Evolutionary conservation across 2,329 filamentous ascomycete species (phyloP), one percentile per base, ranked within the genome.

Genomic region (Microcyclosporella mali): DNA sequence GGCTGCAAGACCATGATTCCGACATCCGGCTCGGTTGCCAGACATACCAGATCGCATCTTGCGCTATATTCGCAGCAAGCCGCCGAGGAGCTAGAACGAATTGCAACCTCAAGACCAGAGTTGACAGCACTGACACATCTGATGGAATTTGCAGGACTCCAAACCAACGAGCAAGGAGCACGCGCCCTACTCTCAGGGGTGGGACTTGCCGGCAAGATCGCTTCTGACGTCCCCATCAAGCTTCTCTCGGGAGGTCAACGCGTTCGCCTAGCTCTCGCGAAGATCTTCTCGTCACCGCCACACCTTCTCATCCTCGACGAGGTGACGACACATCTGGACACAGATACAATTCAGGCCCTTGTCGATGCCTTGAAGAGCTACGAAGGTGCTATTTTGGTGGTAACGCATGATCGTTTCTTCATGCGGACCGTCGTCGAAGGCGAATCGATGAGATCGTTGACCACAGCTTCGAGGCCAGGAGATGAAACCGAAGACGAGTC

Each of bases 331-430:
- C 88, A 94, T 68, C 71, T 94, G 31, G 88, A 94, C 60, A 85
- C 84, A 49, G 79, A 92, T 65, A 90, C 84, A 0, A 85, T 90
- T 17, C 76, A 78, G 6, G 85, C 84, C 2, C 65, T 94, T 41
- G 73, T 83, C 1, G 72, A 77, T 17, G 83, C 82, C 2, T 62
- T 94, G 49, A 72, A 74, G 11, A 67, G 67, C 2, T 94, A 84
- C 73, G 75, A 81, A 42, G 87, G 87, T 0, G 86, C 85, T 0
- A 74, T 92, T 3, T 66, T 94, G 30, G 67, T 92, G 4, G 82
- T 92, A 3, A 88, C 81, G 28, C 88, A 94, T 67, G 87, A 94
- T 61, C 73, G 88, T 25, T 94, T 85, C 73, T 83, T 94, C 56
- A 75, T 92, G 66, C 75, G 82, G 34, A 80, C 79, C 2, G 84